Conservation (phyloP, 2,329 filamentous ascomycete species). For the Elsinoe batatas region DNA sequence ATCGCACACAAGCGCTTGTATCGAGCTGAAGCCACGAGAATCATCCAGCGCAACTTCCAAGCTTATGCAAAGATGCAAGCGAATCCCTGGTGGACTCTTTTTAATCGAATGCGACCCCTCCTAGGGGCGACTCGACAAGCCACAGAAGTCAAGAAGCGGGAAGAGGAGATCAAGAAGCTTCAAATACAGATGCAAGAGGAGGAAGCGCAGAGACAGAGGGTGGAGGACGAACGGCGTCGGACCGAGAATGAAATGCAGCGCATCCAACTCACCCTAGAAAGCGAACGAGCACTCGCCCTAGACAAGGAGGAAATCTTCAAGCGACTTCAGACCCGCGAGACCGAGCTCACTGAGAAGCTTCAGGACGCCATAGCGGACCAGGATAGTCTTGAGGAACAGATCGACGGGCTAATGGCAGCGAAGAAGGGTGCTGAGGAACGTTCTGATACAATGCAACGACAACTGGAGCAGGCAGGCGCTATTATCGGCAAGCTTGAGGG, state of each 20-base stretch:
- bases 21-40: conserved; percentile 83
- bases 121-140: conserved; percentile 86
- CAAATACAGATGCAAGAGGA: conserved; percentile 76
- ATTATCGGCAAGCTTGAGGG: conserved; percentile 78
- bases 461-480: conserved; percentile 82
- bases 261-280: conserved; percentile 89
- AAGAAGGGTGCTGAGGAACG: conserved; percentile 85
- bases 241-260: conserved; percentile 78
- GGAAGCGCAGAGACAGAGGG: conserved; percentile 58
- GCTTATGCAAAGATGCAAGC: conserved; percentile 82
- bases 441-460: conserved; percentile 63
- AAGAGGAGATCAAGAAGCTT: conserved; percentile 83
- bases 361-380: conserved; percentile 88
- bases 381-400: conserved; percentile 83
- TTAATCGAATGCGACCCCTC: conserved; percentile 89
- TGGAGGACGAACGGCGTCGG: conserved; percentile 86
- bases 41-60: conserved; percentile 90
- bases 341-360: conserved; percentile 86
- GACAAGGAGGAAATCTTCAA: conserved; percentile 99
- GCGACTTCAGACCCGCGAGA: conserved; percentile 82
- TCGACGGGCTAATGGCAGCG: conserved; percentile 77
- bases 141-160: conserved; percentile 86
- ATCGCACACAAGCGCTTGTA: conserved; percentile 90
- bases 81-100: conserved; percentile 95
- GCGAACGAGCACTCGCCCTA: conserved; percentile 84